These are phyloP conservation scores for Fusarium incarnatum DNA, from an alignment of 2,329 filamentous ascomycete species.

Conservation along the genomic window DNA sequence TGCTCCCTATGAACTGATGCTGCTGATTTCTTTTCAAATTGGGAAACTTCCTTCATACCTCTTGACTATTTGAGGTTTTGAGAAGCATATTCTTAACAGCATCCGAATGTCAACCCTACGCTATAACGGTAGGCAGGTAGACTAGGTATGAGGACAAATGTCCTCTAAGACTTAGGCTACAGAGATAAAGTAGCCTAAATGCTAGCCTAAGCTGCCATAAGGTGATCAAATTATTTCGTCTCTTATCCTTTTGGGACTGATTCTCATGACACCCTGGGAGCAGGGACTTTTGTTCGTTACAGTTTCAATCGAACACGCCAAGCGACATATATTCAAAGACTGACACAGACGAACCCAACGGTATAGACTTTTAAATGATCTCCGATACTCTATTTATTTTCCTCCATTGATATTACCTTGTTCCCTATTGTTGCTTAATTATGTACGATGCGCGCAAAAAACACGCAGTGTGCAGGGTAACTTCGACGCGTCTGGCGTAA, in stretches of 20 bases:
- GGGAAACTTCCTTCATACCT: not conserved
- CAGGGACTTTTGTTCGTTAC: not conserved
- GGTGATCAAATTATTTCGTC: too few species aligned
- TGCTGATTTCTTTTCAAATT: not conserved
- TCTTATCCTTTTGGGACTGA: too few species aligned
- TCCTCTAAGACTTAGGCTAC: too few species aligned
- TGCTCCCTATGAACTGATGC: not conserved
- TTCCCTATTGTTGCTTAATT: not conserved
- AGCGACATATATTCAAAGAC: not conserved
- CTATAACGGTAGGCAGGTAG: too few species aligned
- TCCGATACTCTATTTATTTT: not conserved
- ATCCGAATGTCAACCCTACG: too few species aligned
- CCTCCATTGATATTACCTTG: not conserved
- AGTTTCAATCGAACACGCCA: not conserved
- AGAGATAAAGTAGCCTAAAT: too few species aligned
- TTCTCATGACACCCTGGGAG: too few species aligned
- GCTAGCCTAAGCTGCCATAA: too few species aligned
- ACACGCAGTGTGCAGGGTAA: not conserved
- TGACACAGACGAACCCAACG: not conserved
- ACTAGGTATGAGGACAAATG: too few species aligned
- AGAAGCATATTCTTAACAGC: not conserved
- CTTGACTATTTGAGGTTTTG: not conserved
- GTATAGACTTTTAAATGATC: fast-evolving
- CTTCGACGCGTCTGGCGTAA: not conserved
- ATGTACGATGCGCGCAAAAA: not conserved